These are phyloP conservation scores for Boletus tylopilopsis DNA, from an alignment of 768 basidiomycete species.

Conservation along the genomic window DNA sequence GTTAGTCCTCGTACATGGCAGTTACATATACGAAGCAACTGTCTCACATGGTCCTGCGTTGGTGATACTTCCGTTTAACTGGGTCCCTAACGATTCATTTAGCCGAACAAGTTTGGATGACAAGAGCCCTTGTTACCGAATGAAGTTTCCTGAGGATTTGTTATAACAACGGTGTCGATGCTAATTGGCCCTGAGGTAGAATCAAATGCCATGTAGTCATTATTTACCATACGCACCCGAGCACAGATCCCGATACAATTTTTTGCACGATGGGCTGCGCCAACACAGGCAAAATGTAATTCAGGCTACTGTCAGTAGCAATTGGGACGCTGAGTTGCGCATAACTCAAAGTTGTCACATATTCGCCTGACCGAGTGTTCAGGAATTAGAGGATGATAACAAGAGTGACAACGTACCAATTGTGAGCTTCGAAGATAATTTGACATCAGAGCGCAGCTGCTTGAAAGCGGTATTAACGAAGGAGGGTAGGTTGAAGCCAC, in stretches of 20 bases:
- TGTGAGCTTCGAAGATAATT: slow-evolving; percentile 48
- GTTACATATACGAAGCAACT: not conserved
- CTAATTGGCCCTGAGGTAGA: slow-evolving; percentile 28
- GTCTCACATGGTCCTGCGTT: slow-evolving; percentile 70
- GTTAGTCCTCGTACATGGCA: slow-evolving; percentile 4
- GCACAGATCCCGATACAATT: slow-evolving; percentile 53
- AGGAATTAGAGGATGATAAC: not conserved
- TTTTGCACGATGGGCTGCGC: slow-evolving; percentile 74
- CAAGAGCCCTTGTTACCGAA: slow-evolving; percentile 41
- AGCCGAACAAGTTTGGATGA: not conserved
- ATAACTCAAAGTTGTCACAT: slow-evolving; percentile 59
- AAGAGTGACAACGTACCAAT: slow-evolving; percentile 41
- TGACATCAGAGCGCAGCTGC: slow-evolving; percentile 57
- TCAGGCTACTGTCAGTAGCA: slow-evolving; percentile 55
- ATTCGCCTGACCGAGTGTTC: slow-evolving; percentile 46
- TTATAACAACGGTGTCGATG: slow-evolving; percentile 59
- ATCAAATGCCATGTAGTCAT: not conserved
- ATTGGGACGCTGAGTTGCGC: slow-evolving; percentile 54
- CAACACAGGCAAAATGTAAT: slow-evolving; percentile 63
- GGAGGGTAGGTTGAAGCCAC: slow-evolving; percentile 57
- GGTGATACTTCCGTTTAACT: slow-evolving; percentile 58
- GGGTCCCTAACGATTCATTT: slow-evolving; percentile 36
- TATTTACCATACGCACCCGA: slow-evolving; percentile 41
- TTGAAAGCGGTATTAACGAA: slow-evolving; percentile 68
- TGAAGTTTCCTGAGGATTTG: slow-evolving; percentile 49